Evolutionary conservation across 257 asterid genomes (phyloP), one percentile per base, ranked within the genome.

Genomic region (Nicotiana knightiana): DNA sequence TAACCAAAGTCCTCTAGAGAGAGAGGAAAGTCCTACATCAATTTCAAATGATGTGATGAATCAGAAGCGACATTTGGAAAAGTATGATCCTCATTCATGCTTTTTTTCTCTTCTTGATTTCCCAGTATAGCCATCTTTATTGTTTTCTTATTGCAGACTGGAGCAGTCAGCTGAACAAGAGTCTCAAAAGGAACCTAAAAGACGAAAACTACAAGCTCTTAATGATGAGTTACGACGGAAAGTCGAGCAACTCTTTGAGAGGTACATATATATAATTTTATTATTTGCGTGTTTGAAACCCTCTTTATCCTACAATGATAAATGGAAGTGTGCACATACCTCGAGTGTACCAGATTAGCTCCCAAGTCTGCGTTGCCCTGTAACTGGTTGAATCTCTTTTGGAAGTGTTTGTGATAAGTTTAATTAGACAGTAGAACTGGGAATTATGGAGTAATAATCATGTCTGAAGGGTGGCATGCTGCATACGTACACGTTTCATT

Each of bases 171-270:
- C 35, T 35, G 90, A 83, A 76, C 85, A 85, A 86, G 87, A 85
- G 82, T 83, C 88, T 79, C 82, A 53, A 77, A 83, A 87, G 82
- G 83, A 81, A 68, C 68, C 83, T 18, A 84, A 87, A 80, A 84
- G 82, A 84, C 89, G 90, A 85, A 87, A 89, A 58, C 70, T 80
- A 43, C 82, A 84, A 54, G 77, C 81, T 84, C 90, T 86, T 33
- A 77, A 76, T 81, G 85, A 88, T 77, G 97, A 93, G 84, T 62
- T 87, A 85, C 85, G 85, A 61, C 86, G 66, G 85, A 88, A 88
- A 86, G 85, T 90, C 57, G 88, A 82, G 87, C 92, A 88, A 88
- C 95, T 95, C 78, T 88, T 86, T 87, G 91, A 91, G 86, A 91
- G 87, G 98, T 93, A 88, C 26, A 9, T 51, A 7, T 75, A 51